Percentiles rank a stretch among this genome's conserved stretches.
phyloP scores from a whole-genome alignment of 1,284 basidiomycete species.

The Malassezia restricta region DNA sequence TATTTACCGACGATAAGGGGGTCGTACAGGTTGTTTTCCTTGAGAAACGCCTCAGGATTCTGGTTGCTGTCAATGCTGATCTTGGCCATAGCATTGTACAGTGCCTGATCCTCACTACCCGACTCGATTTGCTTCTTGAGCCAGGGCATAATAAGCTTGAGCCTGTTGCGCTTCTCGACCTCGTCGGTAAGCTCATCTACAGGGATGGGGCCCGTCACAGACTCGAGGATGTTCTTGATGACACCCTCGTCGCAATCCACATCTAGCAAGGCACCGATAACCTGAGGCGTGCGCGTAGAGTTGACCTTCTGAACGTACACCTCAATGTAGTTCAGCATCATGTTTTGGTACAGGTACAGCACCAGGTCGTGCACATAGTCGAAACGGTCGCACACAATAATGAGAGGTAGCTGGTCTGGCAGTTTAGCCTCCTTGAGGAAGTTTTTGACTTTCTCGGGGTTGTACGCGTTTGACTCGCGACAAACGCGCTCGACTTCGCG shows the following conservation, averaged over 20 bases:
- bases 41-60: conserved; percentile 93
- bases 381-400: conserved; percentile 99
- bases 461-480: conserved; percentile 92
- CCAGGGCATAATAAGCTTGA: conserved; percentile 96
- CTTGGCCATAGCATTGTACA: conserved; percentile 96
- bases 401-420: conserved; percentile 88
- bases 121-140: conserved; percentile 81
- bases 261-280: conserved; percentile 88
- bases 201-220: conserved; percentile 92
- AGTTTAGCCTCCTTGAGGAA: conserved; percentile 94
- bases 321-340: conserved; percentile 92
- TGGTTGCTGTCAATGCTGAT: conserved; percentile 98
- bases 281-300: conserved; percentile 93
- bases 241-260: conserved; percentile 91
- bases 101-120: conserved; percentile 78
- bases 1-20: conserved; percentile 94
- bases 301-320: conserved; percentile 98
- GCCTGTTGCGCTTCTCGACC: conserved; percentile 71
- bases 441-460: conserved; percentile 99
- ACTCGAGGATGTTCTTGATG: conserved; percentile 83
- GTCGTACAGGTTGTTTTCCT: conserved; percentile 97
- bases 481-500: conserved; percentile 98
- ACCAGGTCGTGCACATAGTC: conserved; percentile 99
- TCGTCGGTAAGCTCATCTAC: conserved; percentile 67
- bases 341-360: conserved; percentile 96